Base-by-base conservation (phyloP, 2,329 filamentous ascomycete species). In the Ilyonectria destructans region DNA sequence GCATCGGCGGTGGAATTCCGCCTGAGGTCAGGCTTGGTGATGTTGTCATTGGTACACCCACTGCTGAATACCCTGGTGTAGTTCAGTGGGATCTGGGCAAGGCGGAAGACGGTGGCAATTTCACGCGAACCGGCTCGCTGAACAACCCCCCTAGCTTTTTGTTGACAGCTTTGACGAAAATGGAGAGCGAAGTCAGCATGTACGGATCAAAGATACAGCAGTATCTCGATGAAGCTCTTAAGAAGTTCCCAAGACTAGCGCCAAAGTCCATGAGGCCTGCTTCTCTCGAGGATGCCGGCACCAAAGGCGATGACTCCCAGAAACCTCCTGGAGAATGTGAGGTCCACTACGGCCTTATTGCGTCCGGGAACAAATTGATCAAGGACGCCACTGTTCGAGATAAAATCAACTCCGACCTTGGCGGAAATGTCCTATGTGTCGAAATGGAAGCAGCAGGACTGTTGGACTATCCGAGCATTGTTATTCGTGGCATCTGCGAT, bases 401-500 rank as follows among this genome's bases (percentile, higher is more conserved):
- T 6, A 21, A 2, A 9, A 48, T 13, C 5, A 48, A 13, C 19
- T 48, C 19, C 26, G 6, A 6, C 26, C 26, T 26, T 6, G 26
- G 45, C 45, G 6, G 10, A 13, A 15, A 48, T 4, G 19, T 48
- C 6, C 19, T 48, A 2, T 48, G 45, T 3, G 7, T 48, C 45
- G 45, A 55, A 9, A 59, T 58, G 58, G 48, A 71, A 45, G 75
- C 72, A 0, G 75, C 74, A 0, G 78, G 75, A 0, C 21, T 78
- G 2, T 69, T 65, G 62, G 65, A 71, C 5, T 71, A 80, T 4
- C 77, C 77, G 0, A 82, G 77, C 21, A 29, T 82, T 0, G 72
- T 80, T 0, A 77, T 83, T 10, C 74, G 80, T 2, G 81, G 80
- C 0, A 79, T 83, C 1, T 83, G 77, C 26, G 77, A 81, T 46